Conservation (phyloP, 768 basidiomycete species). For the Leucocoprinus birnbaumii region DNA sequence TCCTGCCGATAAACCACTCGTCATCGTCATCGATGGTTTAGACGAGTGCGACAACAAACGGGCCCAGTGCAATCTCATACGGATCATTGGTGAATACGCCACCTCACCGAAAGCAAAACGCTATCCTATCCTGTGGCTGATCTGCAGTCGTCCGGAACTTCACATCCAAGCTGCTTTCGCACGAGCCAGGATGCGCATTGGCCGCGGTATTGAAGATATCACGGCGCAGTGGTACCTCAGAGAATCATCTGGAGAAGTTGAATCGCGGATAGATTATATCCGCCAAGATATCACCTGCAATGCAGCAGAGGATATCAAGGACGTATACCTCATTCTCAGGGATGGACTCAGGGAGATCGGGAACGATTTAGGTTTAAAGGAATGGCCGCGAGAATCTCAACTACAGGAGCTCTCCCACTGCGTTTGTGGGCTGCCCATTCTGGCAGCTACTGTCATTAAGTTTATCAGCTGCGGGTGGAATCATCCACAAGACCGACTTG, state of each 20-base stretch:
- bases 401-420: background rate
- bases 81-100: background rate
- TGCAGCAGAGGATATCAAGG: too few species aligned
- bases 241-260: too few species aligned
- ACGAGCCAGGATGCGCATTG: too few species aligned
- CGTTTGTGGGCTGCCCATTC: background rate
- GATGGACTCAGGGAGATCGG: too few species aligned
- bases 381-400: too few species aligned
- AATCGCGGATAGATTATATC: too few species aligned
- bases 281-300: too few species aligned
- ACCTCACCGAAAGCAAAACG: background rate
- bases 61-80: background rate
- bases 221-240: too few species aligned
- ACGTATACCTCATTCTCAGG: too few species aligned
- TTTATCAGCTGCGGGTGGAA: background rate
- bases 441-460: background rate
- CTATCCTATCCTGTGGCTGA: background rate
- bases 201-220: too few species aligned
- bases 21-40: constrained; percentile 6
- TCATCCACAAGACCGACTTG: background rate
- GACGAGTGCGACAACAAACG: constrained; percentile 4
- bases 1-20: background rate
- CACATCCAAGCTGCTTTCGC: background rate
- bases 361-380: too few species aligned
- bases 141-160: background rate